Evolutionary conservation across 345 rosid species (phyloP), one percentile per base, ranked within the genome.

Genomic region (Murraya koenigii): DNA sequence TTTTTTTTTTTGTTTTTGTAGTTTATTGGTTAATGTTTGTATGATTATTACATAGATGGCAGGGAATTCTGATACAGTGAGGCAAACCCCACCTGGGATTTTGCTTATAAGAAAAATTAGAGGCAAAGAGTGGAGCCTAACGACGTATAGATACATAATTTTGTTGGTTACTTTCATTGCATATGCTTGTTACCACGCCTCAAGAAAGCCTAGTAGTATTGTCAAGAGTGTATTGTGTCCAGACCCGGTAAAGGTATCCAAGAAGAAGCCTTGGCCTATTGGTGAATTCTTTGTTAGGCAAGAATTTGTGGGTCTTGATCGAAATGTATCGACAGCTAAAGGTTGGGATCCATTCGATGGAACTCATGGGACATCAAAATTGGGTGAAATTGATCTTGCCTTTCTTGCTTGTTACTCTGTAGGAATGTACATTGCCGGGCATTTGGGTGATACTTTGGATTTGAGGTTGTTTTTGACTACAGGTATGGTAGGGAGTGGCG

Each of bases 401-500:
- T 94, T 93, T 81, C 91, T 93, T 22, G 90, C 97, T 76, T 93
- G 97, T 82, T 95, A 93, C 87, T 90, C 94, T 7, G 20, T 87
- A 33, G 98, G 99, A 25, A 92, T 95, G 98, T 93, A 86, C 79
- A 88, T 87, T 6, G 97, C 98, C 23, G 98, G 99, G 38, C 98
- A 95, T 92, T 82, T 95, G 75, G 99, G 96, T 38, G 99, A 93
- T 79, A 80, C 82, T 6, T 85, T 95, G 86, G 98, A 95, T 85
- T 89, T 95, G 55, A 87, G 98, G 83, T 79, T 92, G 87, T 95
- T 95, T 80, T 66, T 95, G 80, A 87, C 98, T 2, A 73, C 87
- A 72, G 99, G 98, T 30, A 95, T 95, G 98, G 86, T 91, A 61
- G 94, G 97, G 35, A 92, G 99, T 82, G 98, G 99, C 33, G 80